These are phyloP conservation scores for Marasmius sp. DNA, from an alignment of 1,284 basidiomycete genomes.

Conservation along the genomic window DNA sequence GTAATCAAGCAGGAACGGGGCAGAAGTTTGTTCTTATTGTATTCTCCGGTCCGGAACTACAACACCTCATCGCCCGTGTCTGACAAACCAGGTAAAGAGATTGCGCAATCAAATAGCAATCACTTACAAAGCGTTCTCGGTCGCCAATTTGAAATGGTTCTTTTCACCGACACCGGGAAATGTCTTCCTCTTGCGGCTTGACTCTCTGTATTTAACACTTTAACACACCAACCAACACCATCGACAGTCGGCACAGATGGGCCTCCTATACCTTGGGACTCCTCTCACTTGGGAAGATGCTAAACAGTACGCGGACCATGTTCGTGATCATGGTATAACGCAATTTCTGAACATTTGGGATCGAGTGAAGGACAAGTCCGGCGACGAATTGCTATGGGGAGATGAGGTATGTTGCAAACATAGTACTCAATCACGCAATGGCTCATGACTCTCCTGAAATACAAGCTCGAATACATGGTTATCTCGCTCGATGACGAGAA, in stretches of 20 bases:
- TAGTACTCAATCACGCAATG: neutral
- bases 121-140: neutral
- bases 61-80: neutral
- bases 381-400: slow-evolving; percentile 96
- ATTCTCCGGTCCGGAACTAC: neutral
- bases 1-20: too few species aligned
- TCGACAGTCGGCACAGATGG: slow-evolving; percentile 56
- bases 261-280: slow-evolving; percentile 92
- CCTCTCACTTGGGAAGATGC: slow-evolving; percentile 93
- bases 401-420: slow-evolving; percentile 74
- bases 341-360: slow-evolving; percentile 96
- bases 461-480: slow-evolving; percentile 95
- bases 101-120: neutral
- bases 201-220: neutral
- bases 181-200: neutral
- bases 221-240: neutral
- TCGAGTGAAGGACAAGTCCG: slow-evolving; percentile 86
- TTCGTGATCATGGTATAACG: slow-evolving; percentile 89
- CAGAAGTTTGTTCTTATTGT: neutral
- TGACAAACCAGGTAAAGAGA: slow-evolving; percentile 6
- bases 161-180: slow-evolving; percentile 3
- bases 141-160: slow-evolving; percentile 7
- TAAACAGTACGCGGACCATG: slow-evolving; percentile 86
- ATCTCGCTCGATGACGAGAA: slow-evolving; percentile 79
- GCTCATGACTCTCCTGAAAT: slow-evolving; percentile 3